phyloP scores from a whole-genome alignment of 2,329 filamentous ascomycete genomes.

The Xylaria polymorpha region DNA sequence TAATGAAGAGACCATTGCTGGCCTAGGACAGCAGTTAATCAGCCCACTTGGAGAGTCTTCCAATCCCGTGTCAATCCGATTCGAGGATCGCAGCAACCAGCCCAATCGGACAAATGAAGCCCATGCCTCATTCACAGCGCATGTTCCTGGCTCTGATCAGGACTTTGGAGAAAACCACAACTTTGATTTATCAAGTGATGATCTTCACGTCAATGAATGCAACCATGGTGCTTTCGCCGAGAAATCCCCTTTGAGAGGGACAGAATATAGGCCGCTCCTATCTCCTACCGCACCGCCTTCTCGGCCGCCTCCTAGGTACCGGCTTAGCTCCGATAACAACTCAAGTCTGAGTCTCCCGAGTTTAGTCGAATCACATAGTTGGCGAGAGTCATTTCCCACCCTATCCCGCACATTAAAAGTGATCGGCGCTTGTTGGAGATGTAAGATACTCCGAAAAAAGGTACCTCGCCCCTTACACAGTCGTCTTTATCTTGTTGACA shows the following conservation, averaged over 20 bases:
- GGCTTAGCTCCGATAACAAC: neutral
- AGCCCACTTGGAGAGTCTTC: neutral
- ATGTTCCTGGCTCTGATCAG: neutral
- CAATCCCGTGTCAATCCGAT: neutral
- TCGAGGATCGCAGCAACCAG: neutral
- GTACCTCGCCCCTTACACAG: neutral
- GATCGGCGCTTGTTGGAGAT: conserved; percentile 18
- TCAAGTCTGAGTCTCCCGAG: neutral
- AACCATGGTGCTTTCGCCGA: neutral
- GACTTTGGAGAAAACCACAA: neutral
- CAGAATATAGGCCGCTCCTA: neutral
- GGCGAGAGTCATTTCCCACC: neutral
- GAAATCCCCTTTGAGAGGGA: neutral
- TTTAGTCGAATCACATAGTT: conserved; percentile 3
- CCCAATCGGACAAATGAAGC: neutral
- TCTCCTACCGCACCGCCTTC: neutral
- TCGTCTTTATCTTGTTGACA: neutral
- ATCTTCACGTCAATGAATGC: neutral
- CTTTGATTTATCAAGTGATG: neutral
- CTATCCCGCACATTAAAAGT: conserved; percentile 13
- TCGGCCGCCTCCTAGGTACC: neutral
- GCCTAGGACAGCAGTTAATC: conserved; percentile 5
- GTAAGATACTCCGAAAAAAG: conserved; percentile 22
- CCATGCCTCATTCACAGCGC: neutral
- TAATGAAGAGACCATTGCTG: neutral